Evolutionary conservation across 2,329 filamentous ascomycete genomes (phyloP).

Genomic region (Aspergillus quadrilineatus): DNA sequence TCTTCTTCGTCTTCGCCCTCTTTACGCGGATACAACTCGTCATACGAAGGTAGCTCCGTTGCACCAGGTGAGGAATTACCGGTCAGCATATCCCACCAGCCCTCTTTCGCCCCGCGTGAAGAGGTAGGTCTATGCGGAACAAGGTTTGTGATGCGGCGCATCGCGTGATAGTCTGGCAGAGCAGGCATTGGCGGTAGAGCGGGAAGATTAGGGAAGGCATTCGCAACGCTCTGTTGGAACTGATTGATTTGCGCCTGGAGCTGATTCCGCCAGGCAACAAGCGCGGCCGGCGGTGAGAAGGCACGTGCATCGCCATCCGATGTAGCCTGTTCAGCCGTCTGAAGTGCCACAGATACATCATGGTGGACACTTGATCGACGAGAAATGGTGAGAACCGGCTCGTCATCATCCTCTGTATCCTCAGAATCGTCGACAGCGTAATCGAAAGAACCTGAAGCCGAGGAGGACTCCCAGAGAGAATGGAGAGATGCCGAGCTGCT

Average conservation of each 20-base stretch:
- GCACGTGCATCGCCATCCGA: slow-evolving; percentile 29
- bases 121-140: slow-evolving; percentile 66
- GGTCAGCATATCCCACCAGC: slow-evolving; percentile 69
- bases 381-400: slow-evolving; percentile 30
- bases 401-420: slow-evolving; percentile 29
- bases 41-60: slow-evolving; percentile 69
- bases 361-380: slow-evolving; percentile 39
- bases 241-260: slow-evolving; percentile 72
- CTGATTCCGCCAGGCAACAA: slow-evolving; percentile 71
- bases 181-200: slow-evolving; percentile 61
- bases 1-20: slow-evolving; percentile 35
- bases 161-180: slow-evolving; percentile 71
- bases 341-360: slow-evolving; percentile 28
- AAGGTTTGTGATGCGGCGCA: slow-evolving; percentile 69
- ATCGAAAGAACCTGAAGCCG: slow-evolving; percentile 46
- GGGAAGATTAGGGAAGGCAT: slow-evolving; percentile 64
- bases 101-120: slow-evolving; percentile 41
- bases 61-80: slow-evolving; percentile 40
- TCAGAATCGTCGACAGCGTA: slow-evolving; percentile 44
- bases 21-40: slow-evolving; percentile 68
- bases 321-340: slow-evolving; percentile 26
- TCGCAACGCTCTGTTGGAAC: slow-evolving; percentile 68
- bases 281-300: slow-evolving; percentile 59
- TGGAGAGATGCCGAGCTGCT: slow-evolving; percentile 67
- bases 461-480: slow-evolving; percentile 64